Evolutionary conservation across 768 basidiomycete species (phyloP).

Genomic region (Suillus plorans): DNA sequence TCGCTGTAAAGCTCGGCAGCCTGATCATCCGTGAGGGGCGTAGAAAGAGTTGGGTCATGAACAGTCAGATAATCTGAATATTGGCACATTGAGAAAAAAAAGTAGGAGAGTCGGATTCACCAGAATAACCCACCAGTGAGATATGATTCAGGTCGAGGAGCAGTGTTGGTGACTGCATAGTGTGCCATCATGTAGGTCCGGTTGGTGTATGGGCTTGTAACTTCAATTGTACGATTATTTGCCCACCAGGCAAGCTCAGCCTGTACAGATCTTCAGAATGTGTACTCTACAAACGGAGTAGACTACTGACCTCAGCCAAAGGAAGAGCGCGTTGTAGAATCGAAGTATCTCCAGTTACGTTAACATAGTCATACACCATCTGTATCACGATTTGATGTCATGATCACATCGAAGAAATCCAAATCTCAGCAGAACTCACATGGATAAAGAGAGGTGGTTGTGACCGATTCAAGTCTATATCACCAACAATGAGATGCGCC

Average conservation of each 20-base stretch:
- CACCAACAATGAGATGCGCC: constrained; percentile 1
- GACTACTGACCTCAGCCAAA: constrained; percentile 64
- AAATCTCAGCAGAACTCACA: constrained; percentile 35
- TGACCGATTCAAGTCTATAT: constrained; percentile 79
- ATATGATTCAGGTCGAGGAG: constrained; percentile 88
- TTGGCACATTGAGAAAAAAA: constrained; percentile 11
- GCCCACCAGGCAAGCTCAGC: constrained; percentile 85
- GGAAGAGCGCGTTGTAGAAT: constrained; percentile 83
- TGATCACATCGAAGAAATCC: background rate
- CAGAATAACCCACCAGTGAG: constrained; percentile 45
- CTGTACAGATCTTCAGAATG: constrained; percentile 32
- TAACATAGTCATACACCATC: constrained; percentile 90
- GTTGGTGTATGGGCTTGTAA: constrained; percentile 72
- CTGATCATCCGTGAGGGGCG: constrained; percentile 59
- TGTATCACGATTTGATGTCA: constrained; percentile 25
- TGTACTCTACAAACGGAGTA: background rate
- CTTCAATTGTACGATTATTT: constrained; percentile 64
- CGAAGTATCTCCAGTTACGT: constrained; percentile 64
- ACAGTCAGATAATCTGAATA: constrained; percentile 72
- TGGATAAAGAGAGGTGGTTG: constrained; percentile 89
- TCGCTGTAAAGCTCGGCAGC: constrained; percentile 76
- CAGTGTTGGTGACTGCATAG: constrained; percentile 79
- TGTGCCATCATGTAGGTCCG: constrained; percentile 63
- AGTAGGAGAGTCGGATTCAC: background rate
- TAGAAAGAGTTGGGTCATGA: constrained; percentile 57